Conservation (phyloP, 441 rosid genomes). For the Mallotus japonicus region DNA sequence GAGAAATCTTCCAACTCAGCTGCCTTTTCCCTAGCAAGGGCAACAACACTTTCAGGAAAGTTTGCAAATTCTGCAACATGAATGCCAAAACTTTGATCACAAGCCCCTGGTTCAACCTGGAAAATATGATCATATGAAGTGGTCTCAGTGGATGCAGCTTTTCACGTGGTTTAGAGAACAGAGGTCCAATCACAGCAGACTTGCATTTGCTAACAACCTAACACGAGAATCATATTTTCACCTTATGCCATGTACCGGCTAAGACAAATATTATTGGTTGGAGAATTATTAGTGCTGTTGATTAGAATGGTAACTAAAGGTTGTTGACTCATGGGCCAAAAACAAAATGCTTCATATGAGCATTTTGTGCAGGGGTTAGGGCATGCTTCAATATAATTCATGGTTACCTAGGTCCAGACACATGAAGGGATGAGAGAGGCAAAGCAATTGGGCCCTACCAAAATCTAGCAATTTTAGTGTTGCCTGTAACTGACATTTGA, state of each 20-base stretch:
- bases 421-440: not conserved
- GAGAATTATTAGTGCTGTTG: not conserved
- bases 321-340: not conserved
- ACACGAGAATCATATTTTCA: not conserved
- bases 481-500: not conserved
- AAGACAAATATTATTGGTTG: not conserved
- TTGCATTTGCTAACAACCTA: not conserved
- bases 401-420: not conserved
- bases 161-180: not conserved
- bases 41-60: conserved; percentile 91
- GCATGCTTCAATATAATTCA: not conserved
- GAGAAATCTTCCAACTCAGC: conserved; percentile 97
- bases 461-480: not conserved
- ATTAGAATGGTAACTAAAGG: not conserved
- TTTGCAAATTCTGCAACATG: conserved; percentile 99
- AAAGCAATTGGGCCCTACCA: not conserved
- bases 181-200: not conserved
- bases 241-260: not conserved
- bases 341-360: not conserved
- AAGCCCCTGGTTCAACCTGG: conserved; percentile 93
- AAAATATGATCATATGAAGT: conserved; percentile 16
- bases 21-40: conserved; percentile 95
- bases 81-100: conserved; percentile 99
- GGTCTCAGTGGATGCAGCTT: conserved; percentile 14
- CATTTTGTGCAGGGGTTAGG: not conserved